Evolutionary conservation across 495 filamentous ascomycete species (phyloP).

Genomic region (Hypomontagnella submonticulosa): DNA sequence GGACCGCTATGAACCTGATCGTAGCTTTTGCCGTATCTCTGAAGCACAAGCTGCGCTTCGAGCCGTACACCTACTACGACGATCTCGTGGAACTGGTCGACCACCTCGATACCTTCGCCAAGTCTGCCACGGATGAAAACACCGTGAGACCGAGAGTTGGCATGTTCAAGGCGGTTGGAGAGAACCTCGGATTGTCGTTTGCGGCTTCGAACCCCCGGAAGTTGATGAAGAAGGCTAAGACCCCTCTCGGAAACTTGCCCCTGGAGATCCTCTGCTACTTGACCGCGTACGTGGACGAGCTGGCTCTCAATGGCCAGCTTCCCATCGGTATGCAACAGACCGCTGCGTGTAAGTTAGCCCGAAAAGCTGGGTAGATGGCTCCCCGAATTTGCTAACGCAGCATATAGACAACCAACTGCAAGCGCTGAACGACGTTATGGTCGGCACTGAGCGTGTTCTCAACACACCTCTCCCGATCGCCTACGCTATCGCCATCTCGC

Average conservation of each 20-base stretch:
- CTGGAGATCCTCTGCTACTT: constrained; percentile 81
- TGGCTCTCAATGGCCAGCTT: constrained; percentile 65
- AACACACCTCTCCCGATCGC: constrained; percentile 86
- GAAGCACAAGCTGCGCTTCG: constrained; percentile 89
- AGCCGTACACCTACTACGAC: constrained; percentile 81
- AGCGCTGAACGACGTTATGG: constrained; percentile 76
- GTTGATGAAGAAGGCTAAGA: constrained; percentile 71
- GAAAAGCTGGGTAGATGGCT: not conserved
- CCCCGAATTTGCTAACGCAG: constrained; percentile 13
- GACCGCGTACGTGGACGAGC: constrained; percentile 70
- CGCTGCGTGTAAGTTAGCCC: constrained; percentile 49
- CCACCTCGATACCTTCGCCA: constrained; percentile 77
- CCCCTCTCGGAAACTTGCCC: constrained; percentile 76
- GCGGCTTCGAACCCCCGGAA: constrained; percentile 79
- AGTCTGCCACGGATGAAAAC: constrained; percentile 67
- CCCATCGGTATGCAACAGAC: constrained; percentile 61
- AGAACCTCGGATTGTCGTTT: constrained; percentile 77
- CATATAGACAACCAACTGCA: constrained; percentile 60
- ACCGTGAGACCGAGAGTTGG: constrained; percentile 55
- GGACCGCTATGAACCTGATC: constrained; percentile 82
- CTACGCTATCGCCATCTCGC: constrained; percentile 85
- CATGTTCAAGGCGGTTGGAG: constrained; percentile 71
- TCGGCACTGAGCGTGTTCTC: constrained; percentile 81
- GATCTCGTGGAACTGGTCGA: constrained; percentile 68
- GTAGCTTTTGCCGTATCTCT: constrained; percentile 79